Base-by-base conservation (phyloP, 2,329 filamentous ascomycete species). In the Clonostachys rhizophaga region DNA sequence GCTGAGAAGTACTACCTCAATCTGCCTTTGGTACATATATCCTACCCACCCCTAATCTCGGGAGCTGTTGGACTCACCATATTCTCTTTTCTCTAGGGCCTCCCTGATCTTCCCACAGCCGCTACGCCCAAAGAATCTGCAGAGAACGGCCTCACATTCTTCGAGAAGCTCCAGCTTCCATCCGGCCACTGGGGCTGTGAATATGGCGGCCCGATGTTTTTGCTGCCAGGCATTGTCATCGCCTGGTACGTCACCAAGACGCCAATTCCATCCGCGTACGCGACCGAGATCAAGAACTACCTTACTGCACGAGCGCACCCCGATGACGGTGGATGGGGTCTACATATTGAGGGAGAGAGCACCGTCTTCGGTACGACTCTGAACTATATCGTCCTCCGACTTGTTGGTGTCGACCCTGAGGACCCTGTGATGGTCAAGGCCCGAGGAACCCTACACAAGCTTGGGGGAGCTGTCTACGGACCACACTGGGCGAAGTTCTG, bases 401-500 rank as follows among this genome's bases (percentile, higher is more conserved):
- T 99, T 2, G 71, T 97, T 8, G 94, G 92, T 7, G 89, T 90
- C 4, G 83, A 86, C 45, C 80, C 90, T 4, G 90, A 96, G 53
- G 87, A 97, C 44, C 83, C 88, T 13, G 74, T 87, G 40, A 89
- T 97, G 84, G 76, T 89, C 45, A 94, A 89, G 66, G 94, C 94
- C 3, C 81, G 95, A 51, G 84, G 78, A 2, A 86, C 84, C 17
- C 71, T 99, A 34, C 90, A 96, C 67, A 84, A 86, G 60, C 75
- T 97, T 39, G 94, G 94, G 11, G 92, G 94, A 30, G 90, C 90
- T 2, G 73, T 88, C 13, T 84, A 90, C 58, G 83, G 82, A 2
- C 95, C 94, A 18, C 94, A 97, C 62, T 99, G 94, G 94, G 83
- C 83, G n/a, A 99, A 99, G 62, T 95, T 95, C 66, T 96, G 91